A percentile compares a stretch with the other conserved stretches of the same genome.
These are phyloP conservation scores for Citrus maxima DNA, from an alignment of 345 rosid species.

Conservation along the genomic window DNA sequence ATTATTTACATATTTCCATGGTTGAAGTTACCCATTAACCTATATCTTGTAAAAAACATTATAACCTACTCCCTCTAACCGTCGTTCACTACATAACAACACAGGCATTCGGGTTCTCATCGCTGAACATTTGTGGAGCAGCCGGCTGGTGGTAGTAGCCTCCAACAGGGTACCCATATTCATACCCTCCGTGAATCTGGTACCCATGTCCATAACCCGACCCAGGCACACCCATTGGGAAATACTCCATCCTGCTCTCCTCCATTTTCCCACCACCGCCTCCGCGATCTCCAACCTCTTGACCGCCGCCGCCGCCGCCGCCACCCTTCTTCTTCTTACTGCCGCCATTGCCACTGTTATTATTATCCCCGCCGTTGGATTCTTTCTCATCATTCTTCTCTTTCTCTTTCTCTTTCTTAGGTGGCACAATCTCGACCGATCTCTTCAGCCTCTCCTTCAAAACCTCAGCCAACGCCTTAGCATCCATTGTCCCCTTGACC, in stretches of 20 bases:
- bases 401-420: conserved; percentile 44
- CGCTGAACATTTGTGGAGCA: conserved; percentile 51
- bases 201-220: conserved; percentile 25
- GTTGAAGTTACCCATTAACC: not conserved
- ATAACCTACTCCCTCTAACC: not conserved
- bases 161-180: not conserved
- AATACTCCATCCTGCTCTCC: conserved; percentile 38
- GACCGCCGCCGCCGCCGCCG: conserved; percentile 26
- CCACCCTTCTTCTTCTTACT: conserved; percentile 21
- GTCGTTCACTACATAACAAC: conserved; percentile 28
- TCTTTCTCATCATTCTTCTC: conserved; percentile 26
- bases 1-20: conserved; percentile 14
- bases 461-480: conserved; percentile 40
- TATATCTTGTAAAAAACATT: not conserved
- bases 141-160: conserved; percentile 9
- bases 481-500: conserved; percentile 76
- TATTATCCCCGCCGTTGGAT: conserved; percentile 16
- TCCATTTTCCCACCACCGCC: conserved; percentile 28
- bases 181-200: conserved; percentile 5
- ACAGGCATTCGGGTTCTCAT: conserved; percentile 66
- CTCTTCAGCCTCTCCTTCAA: conserved; percentile 60
- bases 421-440: conserved; percentile 53
- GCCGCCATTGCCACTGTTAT: conserved; percentile 12
- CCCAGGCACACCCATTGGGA: conserved; percentile 31
- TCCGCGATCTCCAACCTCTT: conserved; percentile 18